Base-by-base conservation (phyloP, 2,329 filamentous ascomycete genomes). In the Fusarium hainanense region DNA sequence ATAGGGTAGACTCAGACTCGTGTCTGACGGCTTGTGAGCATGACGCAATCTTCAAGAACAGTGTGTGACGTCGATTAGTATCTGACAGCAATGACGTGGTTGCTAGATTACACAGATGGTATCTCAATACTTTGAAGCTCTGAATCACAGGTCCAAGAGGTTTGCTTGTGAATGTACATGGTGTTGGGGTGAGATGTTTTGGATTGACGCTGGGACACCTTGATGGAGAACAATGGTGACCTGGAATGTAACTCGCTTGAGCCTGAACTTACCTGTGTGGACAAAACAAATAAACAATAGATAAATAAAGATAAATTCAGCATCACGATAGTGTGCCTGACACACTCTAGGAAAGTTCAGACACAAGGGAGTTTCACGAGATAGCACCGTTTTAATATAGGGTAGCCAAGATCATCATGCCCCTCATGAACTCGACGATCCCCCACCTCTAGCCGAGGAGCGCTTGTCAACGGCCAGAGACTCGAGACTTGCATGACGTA, bases 391-490 rank as follows among this genome's bases (percentile, higher is more conserved):
- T 2, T 7, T 5, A 6, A 14, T 63, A 55, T n/a, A 70, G 62
- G 66, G 67, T 69, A 70, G 40, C 9, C 7, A 13, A 6, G 23
- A 43, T 27, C 3, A 10, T 27, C 12, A 55, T 43, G 42, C 68
- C 68, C 68, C 68, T 69, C 68, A 56, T 54, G 48, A 68, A 69
- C 50, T 52, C 44, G 63, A 46, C 55, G 68, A 70, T 71, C 68
- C 68, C 68, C 68, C 68, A 71, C 68, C 51, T 65, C 51, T 70
- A 70, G 48, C 58, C 32, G 48, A 43, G 20, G 21, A 40, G 14
- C 21, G 16, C 20, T 49, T 57, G 61, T 57, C 16, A 23, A 51
- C 18, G 40, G 46, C 18, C 23, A 23, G 43, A 48, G 23, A 44
- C 20, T 63, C 25, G 34, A 49, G 11, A 40, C 6, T 25, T 34